phyloP scores from a whole-genome alignment of 306 rosid species.

The Cajanus cajan region DNA sequence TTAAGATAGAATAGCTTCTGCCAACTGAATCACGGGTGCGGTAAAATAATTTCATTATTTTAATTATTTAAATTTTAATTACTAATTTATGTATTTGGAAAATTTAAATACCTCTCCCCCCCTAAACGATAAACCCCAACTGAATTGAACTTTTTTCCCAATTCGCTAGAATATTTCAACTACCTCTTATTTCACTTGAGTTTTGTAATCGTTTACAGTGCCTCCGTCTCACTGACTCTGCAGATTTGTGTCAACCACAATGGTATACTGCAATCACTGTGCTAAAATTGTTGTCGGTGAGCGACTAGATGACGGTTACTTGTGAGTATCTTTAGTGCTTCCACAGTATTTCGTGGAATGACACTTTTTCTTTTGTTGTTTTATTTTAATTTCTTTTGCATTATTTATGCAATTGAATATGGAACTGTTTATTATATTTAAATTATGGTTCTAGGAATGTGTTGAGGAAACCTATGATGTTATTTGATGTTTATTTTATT shows the following conservation, averaged over 20 bases:
- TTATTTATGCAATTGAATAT: background rate
- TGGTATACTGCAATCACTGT: constrained; percentile 31
- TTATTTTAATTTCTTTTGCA: background rate
- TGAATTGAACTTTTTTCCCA: background rate
- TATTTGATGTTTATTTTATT: background rate
- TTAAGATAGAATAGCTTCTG: background rate
- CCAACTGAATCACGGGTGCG: background rate
- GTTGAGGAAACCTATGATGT: background rate
- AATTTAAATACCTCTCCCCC: background rate
- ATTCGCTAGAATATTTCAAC: background rate
- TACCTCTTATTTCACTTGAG: background rate
- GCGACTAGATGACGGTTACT: constrained; percentile 21
- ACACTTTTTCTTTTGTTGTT: background rate
- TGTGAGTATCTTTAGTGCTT: constrained; percentile 23
- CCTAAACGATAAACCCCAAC: background rate
- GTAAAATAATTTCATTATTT: background rate
- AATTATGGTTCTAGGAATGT: background rate
- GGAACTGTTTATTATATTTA: background rate
- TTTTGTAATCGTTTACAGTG: background rate
- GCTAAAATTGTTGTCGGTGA: background rate
- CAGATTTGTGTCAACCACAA: background rate
- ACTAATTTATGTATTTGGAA: background rate
- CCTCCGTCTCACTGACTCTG: background rate
- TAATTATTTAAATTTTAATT: background rate
- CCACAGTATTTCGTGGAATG: background rate